These are phyloP conservation scores for Phytopythium sindhum DNA, from an alignment of 352 stramenopile species.

Conservation along the genomic window DNA sequence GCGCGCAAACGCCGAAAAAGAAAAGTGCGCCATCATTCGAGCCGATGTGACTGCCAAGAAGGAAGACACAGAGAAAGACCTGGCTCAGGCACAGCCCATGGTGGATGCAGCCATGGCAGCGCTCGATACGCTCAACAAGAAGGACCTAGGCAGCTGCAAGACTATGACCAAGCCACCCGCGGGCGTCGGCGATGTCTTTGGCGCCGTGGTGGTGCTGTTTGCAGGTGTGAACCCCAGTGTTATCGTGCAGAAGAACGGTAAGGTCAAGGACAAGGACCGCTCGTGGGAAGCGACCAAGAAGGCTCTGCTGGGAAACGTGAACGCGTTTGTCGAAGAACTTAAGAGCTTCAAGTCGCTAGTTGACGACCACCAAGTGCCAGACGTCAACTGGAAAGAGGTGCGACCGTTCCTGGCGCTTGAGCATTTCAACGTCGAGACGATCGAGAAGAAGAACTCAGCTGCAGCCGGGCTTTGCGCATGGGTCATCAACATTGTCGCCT, in stretches of 20 bases:
- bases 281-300: conserved; percentile 94
- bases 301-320: conserved; percentile 89
- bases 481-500: conserved; percentile 91
- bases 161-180: conserved; percentile 90
- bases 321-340: conserved; percentile 91
- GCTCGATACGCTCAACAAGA: conserved; percentile 89
- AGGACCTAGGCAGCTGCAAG: conserved; percentile 89
- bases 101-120: conserved; percentile 87
- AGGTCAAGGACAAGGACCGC: conserved; percentile 93
- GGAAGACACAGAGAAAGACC: conserved; percentile 71
- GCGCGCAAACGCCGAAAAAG: conserved; percentile 87
- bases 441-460: conserved; percentile 84
- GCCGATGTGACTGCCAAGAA: conserved; percentile 91
- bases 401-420: conserved; percentile 74
- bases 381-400: conserved; percentile 83
- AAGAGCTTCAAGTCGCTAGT: conserved; percentile 76
- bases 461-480: conserved; percentile 73
- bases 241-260: conserved; percentile 90
- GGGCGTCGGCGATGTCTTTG: conserved; percentile 87
- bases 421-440: conserved; percentile 77
- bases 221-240: conserved; percentile 69
- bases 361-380: conserved; percentile 60
- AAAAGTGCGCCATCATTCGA: conserved; percentile 91
- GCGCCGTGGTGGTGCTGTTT: conserved; percentile 72
- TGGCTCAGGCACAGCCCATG: conserved; percentile 74